These are phyloP conservation scores for Ocimum tenuiflorum DNA, from an alignment of 257 asterid genomes.

Conservation along the genomic window DNA sequence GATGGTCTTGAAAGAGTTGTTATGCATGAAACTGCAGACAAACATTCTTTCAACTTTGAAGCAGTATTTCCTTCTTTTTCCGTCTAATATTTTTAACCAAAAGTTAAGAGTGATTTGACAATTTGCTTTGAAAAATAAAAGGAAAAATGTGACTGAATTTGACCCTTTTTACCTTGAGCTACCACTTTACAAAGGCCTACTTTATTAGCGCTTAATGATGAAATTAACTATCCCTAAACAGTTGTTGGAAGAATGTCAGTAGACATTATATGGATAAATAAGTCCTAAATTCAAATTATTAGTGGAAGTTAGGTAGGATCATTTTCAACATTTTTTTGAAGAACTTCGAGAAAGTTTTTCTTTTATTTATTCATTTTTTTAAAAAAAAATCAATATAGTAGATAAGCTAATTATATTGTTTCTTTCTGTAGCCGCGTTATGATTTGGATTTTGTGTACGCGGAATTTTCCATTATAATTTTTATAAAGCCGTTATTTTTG, in stretches of 20 bases:
- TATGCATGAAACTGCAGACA: not conserved
- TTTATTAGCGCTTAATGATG: slow-evolving; percentile 28
- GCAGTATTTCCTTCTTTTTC: not conserved
- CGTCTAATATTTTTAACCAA: not conserved
- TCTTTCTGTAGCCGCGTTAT: slow-evolving; percentile 20
- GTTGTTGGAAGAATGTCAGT: slow-evolving; percentile 20
- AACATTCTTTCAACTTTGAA: slow-evolving; percentile 13
- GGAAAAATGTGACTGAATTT: slow-evolving; percentile 13
- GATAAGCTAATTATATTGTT: not conserved
- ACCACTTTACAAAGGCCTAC: not conserved
- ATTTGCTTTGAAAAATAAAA: not conserved
- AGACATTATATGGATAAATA: not conserved
- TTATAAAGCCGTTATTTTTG: not conserved
- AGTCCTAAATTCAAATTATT: slow-evolving; percentile 11
- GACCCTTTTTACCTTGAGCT: slow-evolving; percentile 23
- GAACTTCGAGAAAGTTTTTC: slow-evolving; percentile 22
- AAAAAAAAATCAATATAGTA: not conserved
- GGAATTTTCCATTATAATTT: slow-evolving; percentile 2
- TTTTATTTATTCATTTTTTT: not conserved
- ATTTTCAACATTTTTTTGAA: slow-evolving; percentile 16
- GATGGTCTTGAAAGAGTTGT: not conserved
- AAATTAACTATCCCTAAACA: slow-evolving; percentile 14
- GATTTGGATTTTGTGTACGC: slow-evolving; percentile 18
- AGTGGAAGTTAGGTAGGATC: slow-evolving; percentile 26
- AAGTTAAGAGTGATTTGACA: slow-evolving; percentile 15